Percentiles rank a stretch among this genome's conserved stretches.
Conservation (phyloP, 495 filamentous ascomycete species). For the Trypethelium eluteriae region DNA sequence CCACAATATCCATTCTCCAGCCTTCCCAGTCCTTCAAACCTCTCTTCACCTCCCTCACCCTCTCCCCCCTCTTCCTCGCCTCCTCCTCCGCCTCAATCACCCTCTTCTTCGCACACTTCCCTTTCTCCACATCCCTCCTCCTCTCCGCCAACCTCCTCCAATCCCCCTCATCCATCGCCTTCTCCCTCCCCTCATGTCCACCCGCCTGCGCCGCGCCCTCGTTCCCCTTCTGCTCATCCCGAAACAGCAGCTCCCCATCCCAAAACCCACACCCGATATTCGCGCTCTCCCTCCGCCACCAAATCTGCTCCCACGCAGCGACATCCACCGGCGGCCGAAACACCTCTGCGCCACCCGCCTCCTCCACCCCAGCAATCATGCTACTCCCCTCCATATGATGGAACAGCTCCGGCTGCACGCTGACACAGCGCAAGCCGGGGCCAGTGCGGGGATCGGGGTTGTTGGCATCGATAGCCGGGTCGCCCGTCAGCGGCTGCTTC, state of each 20-base stretch:
- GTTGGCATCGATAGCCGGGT: slow-evolving; percentile 22
- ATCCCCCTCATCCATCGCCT: slow-evolving; percentile 4
- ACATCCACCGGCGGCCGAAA: slow-evolving; percentile 20
- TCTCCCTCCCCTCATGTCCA: slow-evolving; percentile 13
- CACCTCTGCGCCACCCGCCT: slow-evolving; percentile 15
- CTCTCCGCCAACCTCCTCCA: slow-evolving; percentile 5
- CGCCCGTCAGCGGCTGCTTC: slow-evolving; percentile 6
- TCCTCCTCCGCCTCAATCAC: slow-evolving; percentile 7
- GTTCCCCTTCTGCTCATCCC: slow-evolving; percentile 11
- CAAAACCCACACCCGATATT: slow-evolving; percentile 25
- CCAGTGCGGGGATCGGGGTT: slow-evolving; percentile 22
- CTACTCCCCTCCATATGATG: slow-evolving; percentile 29
- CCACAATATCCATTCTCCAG: too few species aligned
- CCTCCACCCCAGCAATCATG: slow-evolving; percentile 25
- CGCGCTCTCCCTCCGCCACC: slow-evolving; percentile 18
- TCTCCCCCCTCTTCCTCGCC: background rate
- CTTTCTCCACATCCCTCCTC: slow-evolving; percentile 4
- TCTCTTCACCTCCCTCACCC: background rate
- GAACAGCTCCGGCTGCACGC: slow-evolving; percentile 31
- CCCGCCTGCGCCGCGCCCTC: slow-evolving; percentile 12
- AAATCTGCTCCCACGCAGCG: slow-evolving; percentile 17
- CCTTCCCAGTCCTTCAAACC: too few species aligned
- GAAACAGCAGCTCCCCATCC: slow-evolving; percentile 16
- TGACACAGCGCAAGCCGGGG: slow-evolving; percentile 25
- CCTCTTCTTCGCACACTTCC: background rate